Evolutionary conservation across 2,329 filamentous ascomycete species (phyloP).

Genomic region (Ophiostoma triangulosporum): DNA sequence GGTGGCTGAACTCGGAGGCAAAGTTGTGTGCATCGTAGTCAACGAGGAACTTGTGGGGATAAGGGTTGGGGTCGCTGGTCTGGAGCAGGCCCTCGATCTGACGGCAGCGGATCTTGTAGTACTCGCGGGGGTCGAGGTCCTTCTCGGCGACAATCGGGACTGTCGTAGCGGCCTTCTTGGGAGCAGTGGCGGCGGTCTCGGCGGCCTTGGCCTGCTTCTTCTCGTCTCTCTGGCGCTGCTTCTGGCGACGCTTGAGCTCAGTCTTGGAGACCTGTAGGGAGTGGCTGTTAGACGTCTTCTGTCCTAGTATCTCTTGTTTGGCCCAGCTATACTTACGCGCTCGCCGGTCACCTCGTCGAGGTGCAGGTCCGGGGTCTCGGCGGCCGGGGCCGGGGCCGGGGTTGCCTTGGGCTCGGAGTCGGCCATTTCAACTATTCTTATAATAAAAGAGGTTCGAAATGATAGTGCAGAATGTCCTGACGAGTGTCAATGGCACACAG

Average conservation of each 20-base stretch:
- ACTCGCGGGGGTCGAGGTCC: constrained; percentile 49
- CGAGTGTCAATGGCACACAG: background rate
- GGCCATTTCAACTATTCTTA: constrained; percentile 11
- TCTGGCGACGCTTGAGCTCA: constrained; percentile 89
- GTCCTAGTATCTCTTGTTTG: no score
- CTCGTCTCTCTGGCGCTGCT: constrained; percentile 74
- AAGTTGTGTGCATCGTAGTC: constrained; percentile 75
- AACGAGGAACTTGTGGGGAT: constrained; percentile 87
- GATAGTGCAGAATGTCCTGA: background rate
- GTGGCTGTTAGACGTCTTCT: no score
- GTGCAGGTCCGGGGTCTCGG: constrained; percentile 41
- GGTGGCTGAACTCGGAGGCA: constrained; percentile 58
- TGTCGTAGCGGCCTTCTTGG: constrained; percentile 42
- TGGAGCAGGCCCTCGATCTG: constrained; percentile 59
- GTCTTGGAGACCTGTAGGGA: constrained; percentile 55
- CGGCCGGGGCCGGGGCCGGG: constrained; percentile 2
- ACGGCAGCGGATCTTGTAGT: constrained; percentile 90
- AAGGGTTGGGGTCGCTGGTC: constrained; percentile 62
- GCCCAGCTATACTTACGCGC: constrained; percentile 16
- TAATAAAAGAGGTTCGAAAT: background rate
- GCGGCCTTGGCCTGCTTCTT: constrained; percentile 82
- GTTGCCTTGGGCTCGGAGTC: constrained; percentile 8
- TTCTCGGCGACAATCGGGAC: constrained; percentile 38
- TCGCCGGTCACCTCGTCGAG: constrained; percentile 92
- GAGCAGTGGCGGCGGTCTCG: constrained; percentile 36